Base-by-base conservation (phyloP, 179 eudicot genomes). In the Nepenthes alata region DNA sequence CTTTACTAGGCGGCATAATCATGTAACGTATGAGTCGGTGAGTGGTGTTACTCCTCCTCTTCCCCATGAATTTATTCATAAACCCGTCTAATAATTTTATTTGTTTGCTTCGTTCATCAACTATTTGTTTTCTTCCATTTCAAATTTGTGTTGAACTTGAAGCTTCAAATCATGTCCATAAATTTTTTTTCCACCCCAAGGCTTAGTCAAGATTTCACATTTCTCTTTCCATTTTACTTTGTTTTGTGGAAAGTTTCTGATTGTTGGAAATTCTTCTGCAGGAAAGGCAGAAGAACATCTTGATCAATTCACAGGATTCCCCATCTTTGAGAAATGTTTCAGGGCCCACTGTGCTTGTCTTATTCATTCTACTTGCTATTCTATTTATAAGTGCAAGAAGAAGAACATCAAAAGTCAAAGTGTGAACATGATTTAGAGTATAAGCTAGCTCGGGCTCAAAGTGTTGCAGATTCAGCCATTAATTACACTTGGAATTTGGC, bases 321-420 rank as follows among this genome's bases (percentile, higher is more conserved):
- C 68, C 77, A 49, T 74, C 55, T 52, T 52, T 83, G 88, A 77
- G 60, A 67, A 70, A 63, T 14, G 15, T 75, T 54, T 68, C 58
- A 38, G 55, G 77, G n/a, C 55, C 76, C 60, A 44, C 70, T 14
- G 64, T 70, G 49, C 41, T 62, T 34, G 48, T 72, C 38, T 61
- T 77, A 10, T 67, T 75, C 54, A 74, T 68, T 39, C 14, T 85
- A 35, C 75, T 72, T 60, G 13, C 78, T 50, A 65, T 74, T 62
- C 25, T 86, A 13, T 63, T 71, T 70, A 75, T 84, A 80, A 84
- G 73, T 70, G 82, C 86, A 35, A 88, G 83, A 69, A 80, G 87
- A 78, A 84, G 86, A 75, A 78, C 77, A 52, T 78, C 71, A 7
- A 82, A 83, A 69, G 71, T 88, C 64, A 83, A 91, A 70, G 37